phyloP scores from a whole-genome alignment of 1,284 basidiomycete species.

The Mycena sp. region DNA sequence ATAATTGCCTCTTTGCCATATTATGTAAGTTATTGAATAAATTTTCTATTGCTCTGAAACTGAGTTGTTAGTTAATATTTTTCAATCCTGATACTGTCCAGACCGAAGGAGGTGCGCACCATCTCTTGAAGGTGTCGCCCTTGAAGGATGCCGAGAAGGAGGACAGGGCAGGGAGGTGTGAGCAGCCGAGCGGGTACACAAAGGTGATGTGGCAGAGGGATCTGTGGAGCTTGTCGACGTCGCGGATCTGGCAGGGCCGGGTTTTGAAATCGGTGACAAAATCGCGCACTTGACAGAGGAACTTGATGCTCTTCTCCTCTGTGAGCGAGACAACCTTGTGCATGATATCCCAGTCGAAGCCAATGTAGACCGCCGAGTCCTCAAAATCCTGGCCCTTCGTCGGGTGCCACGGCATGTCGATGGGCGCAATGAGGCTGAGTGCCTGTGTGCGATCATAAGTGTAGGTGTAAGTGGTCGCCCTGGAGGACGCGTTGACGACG shows the following conservation, averaged over 20 bases:
- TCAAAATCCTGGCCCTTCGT: background rate
- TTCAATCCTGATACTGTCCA: too few species aligned
- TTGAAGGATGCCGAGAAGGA: too few species aligned
- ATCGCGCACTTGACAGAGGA: background rate
- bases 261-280: background rate
- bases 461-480: background rate
- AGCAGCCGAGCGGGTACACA: background rate
- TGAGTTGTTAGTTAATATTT: too few species aligned
- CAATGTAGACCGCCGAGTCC: background rate
- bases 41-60: too few species aligned
- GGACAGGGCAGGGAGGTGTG: background rate
- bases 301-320: background rate
- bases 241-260: background rate
- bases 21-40: too few species aligned
- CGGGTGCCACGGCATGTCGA: background rate
- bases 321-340: background rate
- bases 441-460: background rate
- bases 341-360: background rate
- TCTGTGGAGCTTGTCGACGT: background rate
- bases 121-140: too few species aligned
- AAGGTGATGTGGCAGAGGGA: conserved; percentile 6
- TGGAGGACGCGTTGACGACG: background rate
- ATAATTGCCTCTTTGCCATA: too few species aligned
- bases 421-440: background rate
- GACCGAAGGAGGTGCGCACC: too few species aligned